Evolutionary conservation across 176 grass and related monocot species (phyloP).

Genomic region (Oryza longistaminata): DNA sequence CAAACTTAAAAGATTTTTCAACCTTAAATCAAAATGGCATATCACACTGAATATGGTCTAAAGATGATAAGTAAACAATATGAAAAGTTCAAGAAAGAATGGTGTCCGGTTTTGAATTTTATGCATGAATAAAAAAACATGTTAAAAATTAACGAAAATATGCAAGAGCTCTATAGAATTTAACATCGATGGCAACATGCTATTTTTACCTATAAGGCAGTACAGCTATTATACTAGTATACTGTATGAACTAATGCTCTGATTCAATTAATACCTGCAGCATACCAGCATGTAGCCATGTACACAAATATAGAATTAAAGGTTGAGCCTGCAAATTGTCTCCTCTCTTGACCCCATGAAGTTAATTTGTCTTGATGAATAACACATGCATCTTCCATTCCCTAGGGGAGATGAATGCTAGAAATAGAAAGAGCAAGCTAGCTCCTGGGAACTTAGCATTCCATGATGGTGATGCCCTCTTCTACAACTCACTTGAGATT

Average conservation of each 20-base stretch:
- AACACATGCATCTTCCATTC: not conserved
- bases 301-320: not conserved
- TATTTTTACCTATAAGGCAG: too few species aligned
- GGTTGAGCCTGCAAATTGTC: not conserved
- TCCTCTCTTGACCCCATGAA: constrained; percentile 20
- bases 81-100: too few species aligned
- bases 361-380: constrained; percentile 15
- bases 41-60: too few species aligned
- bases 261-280: not conserved
- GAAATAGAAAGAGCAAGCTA: not conserved
- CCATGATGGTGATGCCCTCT: constrained; percentile 3
- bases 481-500: constrained; percentile 21
- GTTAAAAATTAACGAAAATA: too few species aligned
- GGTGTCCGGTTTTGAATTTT: too few species aligned
- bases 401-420: constrained; percentile 3
- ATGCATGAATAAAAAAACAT: too few species aligned
- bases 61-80: too few species aligned
- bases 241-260: not conserved
- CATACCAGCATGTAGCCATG: not conserved
- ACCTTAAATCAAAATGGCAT: too few species aligned
- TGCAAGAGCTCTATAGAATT: too few species aligned
- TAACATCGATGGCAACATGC: too few species aligned
- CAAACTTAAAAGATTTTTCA: too few species aligned
- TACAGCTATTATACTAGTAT: not conserved
- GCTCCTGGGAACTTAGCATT: constrained; percentile 26